These are phyloP conservation scores for Cercospora sp. DNA, from an alignment of 2,329 filamentous ascomycete species.

Conservation along the genomic window DNA sequence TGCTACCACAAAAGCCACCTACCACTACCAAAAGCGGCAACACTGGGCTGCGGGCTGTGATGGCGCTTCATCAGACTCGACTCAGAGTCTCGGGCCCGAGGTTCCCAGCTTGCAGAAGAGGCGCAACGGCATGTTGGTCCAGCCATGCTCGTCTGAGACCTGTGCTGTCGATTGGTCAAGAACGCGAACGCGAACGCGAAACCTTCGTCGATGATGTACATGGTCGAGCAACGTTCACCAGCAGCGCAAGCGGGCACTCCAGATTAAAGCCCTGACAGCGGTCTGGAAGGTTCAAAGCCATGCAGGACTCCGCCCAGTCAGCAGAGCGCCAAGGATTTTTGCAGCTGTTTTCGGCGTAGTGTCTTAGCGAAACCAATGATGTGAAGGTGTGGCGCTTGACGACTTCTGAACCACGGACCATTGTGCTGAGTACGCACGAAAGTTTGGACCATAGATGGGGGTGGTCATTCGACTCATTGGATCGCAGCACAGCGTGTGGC, in stretches of 20 bases:
- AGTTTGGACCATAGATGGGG: not conserved
- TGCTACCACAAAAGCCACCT: not conserved
- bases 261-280: not conserved
- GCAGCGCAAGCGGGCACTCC: not conserved
- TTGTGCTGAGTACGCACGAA: not conserved
- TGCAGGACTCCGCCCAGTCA: not conserved
- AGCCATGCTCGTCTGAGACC: not conserved
- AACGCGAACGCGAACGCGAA: not conserved
- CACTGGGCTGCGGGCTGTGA: not conserved
- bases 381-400: not conserved
- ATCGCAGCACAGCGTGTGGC: not conserved
- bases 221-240: not conserved
- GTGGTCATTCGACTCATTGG: not conserved
- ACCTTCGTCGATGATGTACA: not conserved
- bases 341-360: not conserved
- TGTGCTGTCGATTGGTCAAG: not conserved
- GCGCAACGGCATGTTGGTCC: not conserved
- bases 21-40: not conserved
- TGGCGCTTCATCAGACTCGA: not conserved
- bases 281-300: conserved; percentile 1
- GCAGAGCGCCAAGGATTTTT: not conserved
- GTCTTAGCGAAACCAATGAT: not conserved
- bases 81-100: not conserved
- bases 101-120: not conserved
- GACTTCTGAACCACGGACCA: not conserved